Conservation (phyloP, 75 land plant genomes). For the Cryptomeria japonica region DNA sequence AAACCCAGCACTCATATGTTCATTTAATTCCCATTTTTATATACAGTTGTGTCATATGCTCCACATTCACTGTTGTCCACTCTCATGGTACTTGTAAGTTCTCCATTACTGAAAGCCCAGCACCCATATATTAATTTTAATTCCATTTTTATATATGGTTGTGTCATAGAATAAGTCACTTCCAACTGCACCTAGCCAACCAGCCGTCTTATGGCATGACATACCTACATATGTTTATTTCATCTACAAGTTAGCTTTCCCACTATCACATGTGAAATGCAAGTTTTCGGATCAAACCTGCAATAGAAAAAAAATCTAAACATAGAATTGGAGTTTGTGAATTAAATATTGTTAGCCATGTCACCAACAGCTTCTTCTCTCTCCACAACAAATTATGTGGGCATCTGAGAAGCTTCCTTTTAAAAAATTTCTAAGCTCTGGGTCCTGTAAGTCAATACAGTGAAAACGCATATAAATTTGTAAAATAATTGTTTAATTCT, state of each 20-base stretch:
- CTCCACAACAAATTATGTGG: neutral
- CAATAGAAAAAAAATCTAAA: neutral
- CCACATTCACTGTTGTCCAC: too few relatives aligned
- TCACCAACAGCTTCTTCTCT: neutral
- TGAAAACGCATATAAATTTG: neutral
- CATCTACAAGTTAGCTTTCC: neutral
- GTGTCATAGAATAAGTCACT: neutral
- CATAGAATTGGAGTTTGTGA: neutral
- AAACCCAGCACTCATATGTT: neutral
- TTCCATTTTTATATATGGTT: neutral
- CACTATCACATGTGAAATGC: neutral
- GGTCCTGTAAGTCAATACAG: neutral
- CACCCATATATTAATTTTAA: neutral
- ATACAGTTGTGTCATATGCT: neutral
- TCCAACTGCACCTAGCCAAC: neutral
- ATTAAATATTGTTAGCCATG: neutral
- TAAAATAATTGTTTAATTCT: neutral
- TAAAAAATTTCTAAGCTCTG: neutral
- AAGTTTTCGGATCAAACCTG: neutral
- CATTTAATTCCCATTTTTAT: too few relatives aligned
- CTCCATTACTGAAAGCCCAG: too few relatives aligned
- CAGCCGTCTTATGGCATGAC: conserved; percentile 6
- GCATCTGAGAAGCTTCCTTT: neutral
- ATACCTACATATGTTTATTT: neutral
- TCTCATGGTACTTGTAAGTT: too few relatives aligned